phyloP scores from a whole-genome alignment of 805 yeast species.

The Nematodospora valgi region DNA sequence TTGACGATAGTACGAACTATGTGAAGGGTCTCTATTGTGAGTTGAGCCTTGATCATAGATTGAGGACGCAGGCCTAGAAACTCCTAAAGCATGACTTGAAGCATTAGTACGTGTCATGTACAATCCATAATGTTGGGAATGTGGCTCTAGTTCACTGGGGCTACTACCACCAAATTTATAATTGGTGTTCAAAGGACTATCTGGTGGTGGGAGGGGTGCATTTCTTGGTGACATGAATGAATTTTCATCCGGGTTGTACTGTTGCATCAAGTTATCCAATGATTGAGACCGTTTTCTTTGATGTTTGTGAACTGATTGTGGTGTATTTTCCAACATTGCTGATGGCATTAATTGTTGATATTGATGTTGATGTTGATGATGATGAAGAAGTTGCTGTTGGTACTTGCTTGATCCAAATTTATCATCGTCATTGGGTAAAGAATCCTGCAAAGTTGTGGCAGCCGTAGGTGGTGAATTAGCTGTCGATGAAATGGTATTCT shows the following conservation, averaged over 20 bases:
- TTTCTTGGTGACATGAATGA: constrained; percentile 61
- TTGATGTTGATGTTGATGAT: constrained; percentile 9
- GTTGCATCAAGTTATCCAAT: constrained; percentile 38
- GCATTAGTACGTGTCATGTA: constrained; percentile 25
- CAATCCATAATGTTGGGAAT: constrained; percentile 3
- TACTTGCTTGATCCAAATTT: too few species aligned
- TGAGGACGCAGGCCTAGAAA: constrained; percentile 46
- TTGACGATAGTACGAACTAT: constrained; percentile 17
- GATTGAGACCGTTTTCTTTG: constrained; percentile 50
- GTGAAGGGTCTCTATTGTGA: constrained; percentile 45
- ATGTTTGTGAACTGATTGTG: constrained; percentile 19
- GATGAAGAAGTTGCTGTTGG: too few species aligned
- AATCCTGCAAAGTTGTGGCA: constrained; percentile 2
- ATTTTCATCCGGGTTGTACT: background rate
- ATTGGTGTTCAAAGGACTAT: constrained; percentile 19
- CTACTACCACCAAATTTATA: constrained; percentile 32
- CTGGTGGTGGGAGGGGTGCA: constrained; percentile 58
- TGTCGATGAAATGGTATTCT: constrained; percentile 1
- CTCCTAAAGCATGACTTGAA: constrained; percentile 13
- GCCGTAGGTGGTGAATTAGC: constrained; percentile 7
- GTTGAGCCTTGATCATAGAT: constrained; percentile 44
- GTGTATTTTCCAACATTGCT: constrained; percentile 17
- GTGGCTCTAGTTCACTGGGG: constrained; percentile 8
- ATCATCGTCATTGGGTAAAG: background rate
- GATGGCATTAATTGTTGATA: constrained; percentile 42